Conservation (phyloP, 495 filamentous ascomycete genomes). For the Rostrohypoxylon terebratum region DNA sequence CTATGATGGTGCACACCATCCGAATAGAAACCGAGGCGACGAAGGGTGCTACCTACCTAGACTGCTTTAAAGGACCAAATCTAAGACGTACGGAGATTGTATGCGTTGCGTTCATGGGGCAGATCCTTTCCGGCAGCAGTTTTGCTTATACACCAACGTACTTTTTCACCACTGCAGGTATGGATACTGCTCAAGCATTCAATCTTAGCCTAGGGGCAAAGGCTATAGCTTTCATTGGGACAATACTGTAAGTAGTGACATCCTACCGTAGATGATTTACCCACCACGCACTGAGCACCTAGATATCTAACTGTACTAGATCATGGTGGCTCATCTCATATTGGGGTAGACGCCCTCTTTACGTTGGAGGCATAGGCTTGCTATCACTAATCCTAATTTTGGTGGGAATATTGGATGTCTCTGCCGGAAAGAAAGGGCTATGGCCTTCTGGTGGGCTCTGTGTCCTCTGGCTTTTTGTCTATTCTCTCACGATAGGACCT, state of each 20-base stretch:
- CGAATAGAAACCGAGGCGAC: constrained; percentile 68
- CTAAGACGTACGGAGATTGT: constrained; percentile 73
- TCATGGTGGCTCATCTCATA: constrained; percentile 61
- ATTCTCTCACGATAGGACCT: constrained; percentile 57
- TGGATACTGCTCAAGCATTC: constrained; percentile 65
- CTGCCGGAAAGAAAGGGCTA: constrained; percentile 40
- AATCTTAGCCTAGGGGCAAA: constrained; percentile 47
- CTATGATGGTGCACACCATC: constrained; percentile 77
- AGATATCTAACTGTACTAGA: constrained; percentile 41
- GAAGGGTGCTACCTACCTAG: constrained; percentile 67
- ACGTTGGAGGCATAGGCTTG: constrained; percentile 55
- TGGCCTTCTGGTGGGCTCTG: constrained; percentile 53
- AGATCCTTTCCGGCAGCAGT: constrained; percentile 72
- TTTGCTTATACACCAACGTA: constrained; percentile 76
- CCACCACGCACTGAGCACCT: too few relatives aligned
- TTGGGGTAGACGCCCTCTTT: constrained; percentile 61
- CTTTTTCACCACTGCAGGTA: constrained; percentile 73
- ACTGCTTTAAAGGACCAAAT: constrained; percentile 74
- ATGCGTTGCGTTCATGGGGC: constrained; percentile 73
- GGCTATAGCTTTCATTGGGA: constrained; percentile 60
- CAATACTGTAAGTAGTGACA: constrained; percentile 48
- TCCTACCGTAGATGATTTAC: constrained; percentile 43
- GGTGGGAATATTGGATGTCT: constrained; percentile 46
- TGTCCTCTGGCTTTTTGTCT: constrained; percentile 58
- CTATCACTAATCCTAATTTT: constrained; percentile 53